Percentiles rank a stretch among this genome's conserved stretches.
phyloP scores from a whole-genome alignment of 2,329 filamentous ascomycete genomes.

The Phaeomoniella chlamydospora region DNA sequence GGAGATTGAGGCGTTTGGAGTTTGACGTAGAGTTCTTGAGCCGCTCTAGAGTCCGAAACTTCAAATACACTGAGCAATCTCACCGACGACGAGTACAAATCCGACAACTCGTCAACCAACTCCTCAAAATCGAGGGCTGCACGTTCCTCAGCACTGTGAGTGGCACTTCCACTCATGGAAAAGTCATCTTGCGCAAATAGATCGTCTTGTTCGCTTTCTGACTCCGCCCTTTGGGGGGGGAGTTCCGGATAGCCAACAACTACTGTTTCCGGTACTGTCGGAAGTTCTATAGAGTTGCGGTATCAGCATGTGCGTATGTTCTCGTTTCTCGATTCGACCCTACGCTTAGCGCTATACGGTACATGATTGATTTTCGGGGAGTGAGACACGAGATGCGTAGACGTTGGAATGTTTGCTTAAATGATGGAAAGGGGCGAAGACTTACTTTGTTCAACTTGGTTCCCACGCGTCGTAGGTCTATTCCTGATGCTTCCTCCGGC shows the following conservation, averaged over 20 bases:
- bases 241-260: background rate
- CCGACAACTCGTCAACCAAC: background rate
- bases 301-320: background rate
- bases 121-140: background rate
- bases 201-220: background rate
- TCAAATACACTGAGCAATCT: background rate
- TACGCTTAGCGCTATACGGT: background rate
- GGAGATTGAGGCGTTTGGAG: background rate
- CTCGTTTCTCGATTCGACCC: background rate
- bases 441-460: background rate
- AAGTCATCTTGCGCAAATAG: background rate
- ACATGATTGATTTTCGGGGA: background rate
- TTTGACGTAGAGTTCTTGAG: background rate
- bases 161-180: background rate
- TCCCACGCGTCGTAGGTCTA: background rate
- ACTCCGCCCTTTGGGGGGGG: background rate
- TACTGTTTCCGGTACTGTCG: background rate
- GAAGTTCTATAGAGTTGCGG: background rate
- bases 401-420: background rate
- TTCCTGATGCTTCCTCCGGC: background rate
- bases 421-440: background rate
- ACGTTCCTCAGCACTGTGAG: background rate
- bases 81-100: background rate
- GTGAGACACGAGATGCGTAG: background rate
- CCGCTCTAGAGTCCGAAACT: background rate